phyloP scores from a whole-genome alignment of 164 flowering plant species.

The Litsea cubeba region DNA sequence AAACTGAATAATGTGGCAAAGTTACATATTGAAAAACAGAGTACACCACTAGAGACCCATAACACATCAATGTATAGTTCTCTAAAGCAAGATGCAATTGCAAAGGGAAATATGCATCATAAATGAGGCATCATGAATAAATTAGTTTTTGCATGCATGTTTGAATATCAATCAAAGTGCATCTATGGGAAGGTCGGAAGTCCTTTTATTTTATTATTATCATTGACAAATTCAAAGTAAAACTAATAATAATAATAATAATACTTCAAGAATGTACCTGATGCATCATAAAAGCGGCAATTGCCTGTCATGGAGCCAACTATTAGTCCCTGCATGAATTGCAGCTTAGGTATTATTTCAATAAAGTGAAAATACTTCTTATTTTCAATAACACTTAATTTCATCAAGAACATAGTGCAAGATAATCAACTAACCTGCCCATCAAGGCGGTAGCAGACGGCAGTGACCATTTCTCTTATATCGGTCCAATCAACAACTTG shows the following conservation, averaged over 20 bases:
- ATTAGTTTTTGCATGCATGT: background rate
- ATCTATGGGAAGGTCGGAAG: background rate
- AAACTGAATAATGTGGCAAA: too few relatives aligned
- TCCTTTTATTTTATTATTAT: background rate
- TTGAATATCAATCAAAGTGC: background rate
- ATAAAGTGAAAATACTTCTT: background rate
- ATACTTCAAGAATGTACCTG: constrained; percentile 37
- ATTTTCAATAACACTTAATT: background rate
- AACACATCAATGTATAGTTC: background rate
- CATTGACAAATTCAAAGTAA: background rate
- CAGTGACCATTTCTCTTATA: constrained; percentile 23
- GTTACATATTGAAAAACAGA: too few relatives aligned
- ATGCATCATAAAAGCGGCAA: constrained; percentile 61
- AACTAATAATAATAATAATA: too few relatives aligned
- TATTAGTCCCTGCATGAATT: constrained; percentile 56
- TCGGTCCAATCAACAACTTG: constrained; percentile 87
- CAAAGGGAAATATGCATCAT: background rate
- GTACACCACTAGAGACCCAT: too few relatives aligned
- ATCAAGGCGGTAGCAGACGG: constrained; percentile 81
- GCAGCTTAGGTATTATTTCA: constrained; percentile 3
- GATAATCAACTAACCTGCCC: constrained; percentile 54
- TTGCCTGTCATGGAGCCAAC: constrained; percentile 71
- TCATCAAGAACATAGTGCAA: constrained; percentile 1
- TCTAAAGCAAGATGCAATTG: background rate
- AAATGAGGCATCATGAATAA: background rate